Percentiles rank a stretch among this genome's conserved stretches.
Conservation (phyloP, 2,329 filamentous ascomycete genomes). For the Exophiala oligosperma region DNA sequence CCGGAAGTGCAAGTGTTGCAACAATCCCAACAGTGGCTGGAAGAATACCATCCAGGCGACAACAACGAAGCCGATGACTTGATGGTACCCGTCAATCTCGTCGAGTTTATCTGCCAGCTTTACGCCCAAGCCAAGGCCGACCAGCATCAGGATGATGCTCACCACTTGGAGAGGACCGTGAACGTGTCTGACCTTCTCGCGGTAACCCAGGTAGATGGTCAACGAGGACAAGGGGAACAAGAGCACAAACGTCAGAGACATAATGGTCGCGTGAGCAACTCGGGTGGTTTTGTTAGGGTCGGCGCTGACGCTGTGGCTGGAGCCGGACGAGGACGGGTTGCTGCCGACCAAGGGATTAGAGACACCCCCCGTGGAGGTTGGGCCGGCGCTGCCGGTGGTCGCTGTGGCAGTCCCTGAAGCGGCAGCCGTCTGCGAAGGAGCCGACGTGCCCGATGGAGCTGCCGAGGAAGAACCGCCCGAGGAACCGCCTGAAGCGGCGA, state of each 20-base stretch:
- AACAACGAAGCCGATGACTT: slow-evolving; percentile 56
- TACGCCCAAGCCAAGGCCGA: slow-evolving; percentile 53
- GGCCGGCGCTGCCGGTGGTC: background rate
- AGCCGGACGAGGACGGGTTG: slow-evolving; percentile 14
- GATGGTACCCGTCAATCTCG: slow-evolving; percentile 45
- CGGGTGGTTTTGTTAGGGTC: slow-evolving; percentile 12
- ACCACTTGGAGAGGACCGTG: slow-evolving; percentile 50
- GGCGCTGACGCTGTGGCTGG: background rate
- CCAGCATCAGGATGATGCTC: slow-evolving; percentile 49
- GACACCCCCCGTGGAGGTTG: slow-evolving; percentile 18
- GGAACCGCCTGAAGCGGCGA: slow-evolving; percentile 18
- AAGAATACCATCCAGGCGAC: slow-evolving; percentile 56
- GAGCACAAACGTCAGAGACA: slow-evolving; percentile 44
- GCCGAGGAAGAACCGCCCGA: slow-evolving; percentile 8
- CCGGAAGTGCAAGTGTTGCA: slow-evolving; percentile 55
- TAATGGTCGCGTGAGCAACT: slow-evolving; percentile 41
- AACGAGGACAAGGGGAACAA: slow-evolving; percentile 37
- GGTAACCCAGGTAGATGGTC: slow-evolving; percentile 37
- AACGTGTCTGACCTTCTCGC: slow-evolving; percentile 45
- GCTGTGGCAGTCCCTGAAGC: background rate
- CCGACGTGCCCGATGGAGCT: background rate
- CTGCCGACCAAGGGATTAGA: slow-evolving; percentile 18
- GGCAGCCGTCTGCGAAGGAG: background rate
- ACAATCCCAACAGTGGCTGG: slow-evolving; percentile 52
- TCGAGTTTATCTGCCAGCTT: slow-evolving; percentile 45